These are phyloP conservation scores for Fraxinus platypoda DNA, from an alignment of 305 asterid genomes.

Conservation along the genomic window DNA sequence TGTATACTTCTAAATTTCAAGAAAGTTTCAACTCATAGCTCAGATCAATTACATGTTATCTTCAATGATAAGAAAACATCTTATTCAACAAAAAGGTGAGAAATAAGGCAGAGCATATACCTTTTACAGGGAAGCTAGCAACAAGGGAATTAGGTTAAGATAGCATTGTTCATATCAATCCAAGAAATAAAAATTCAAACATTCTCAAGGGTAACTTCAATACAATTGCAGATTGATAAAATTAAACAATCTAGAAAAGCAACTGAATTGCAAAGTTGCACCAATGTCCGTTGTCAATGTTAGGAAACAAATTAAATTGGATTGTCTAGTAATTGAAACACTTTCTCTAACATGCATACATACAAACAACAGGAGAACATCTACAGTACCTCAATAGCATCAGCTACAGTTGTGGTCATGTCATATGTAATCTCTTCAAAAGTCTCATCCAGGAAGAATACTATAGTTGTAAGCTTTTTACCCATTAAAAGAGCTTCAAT, in stretches of 20 bases:
- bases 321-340: neutral
- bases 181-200: neutral
- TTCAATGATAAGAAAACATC: neutral
- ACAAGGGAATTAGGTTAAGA: neutral
- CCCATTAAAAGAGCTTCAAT: constrained; percentile 88
- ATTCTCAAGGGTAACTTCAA: neutral
- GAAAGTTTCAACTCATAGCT: neutral
- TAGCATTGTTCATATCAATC: neutral
- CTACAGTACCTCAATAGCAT: constrained; percentile 84
- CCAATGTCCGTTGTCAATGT: neutral
- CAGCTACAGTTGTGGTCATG: constrained; percentile 93
- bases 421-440: constrained; percentile 95
- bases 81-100: neutral
- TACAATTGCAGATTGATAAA: neutral
- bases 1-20: constrained; percentile 1
- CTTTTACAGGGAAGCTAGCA: neutral
- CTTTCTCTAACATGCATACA: neutral
- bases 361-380: constrained; percentile 5
- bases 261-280: neutral
- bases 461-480: constrained; percentile 89
- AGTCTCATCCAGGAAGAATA: constrained; percentile 95
- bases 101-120: neutral
- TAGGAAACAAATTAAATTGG: neutral
- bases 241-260: neutral
- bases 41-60: neutral